Base-by-base conservation (phyloP, 208 protist species). In the Acanthamoeba sp. region DNA sequence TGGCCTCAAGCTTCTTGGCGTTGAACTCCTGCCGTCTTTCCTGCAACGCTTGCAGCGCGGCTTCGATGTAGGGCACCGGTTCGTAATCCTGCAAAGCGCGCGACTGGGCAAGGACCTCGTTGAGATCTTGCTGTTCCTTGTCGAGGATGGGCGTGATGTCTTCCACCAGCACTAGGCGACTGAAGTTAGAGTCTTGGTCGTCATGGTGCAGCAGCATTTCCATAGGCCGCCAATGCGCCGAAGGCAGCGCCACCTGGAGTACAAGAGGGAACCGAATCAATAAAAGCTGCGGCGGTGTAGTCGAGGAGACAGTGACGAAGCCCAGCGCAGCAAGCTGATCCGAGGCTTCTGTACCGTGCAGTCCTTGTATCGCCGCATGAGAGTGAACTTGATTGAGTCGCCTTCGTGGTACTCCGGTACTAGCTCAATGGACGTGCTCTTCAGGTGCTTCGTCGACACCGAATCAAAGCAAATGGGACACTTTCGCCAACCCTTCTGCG, bases 381-480 rank as follows among this genome's bases (percentile, higher is more conserved):
- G 87, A 18, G 87, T 92, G 59, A 92, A 78, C 40, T 34, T 92
- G 59, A 92, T 92, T 0, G 34, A 42, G 27, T 92, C 87, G 29
- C 87, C 87, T 38, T 42, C 40, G 24, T 92, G 36, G 45, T 66
- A 50, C 27, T 50, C 57, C 5, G 32, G 34, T 12, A 76, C 87
- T 2, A 78, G 50, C 57, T 92, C 87, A 16, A 92, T 92, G 32
- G 45, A 29, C 0, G 87, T 78, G 38, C 59, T 69, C 45, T 92
- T 92, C 24, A 92, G 64, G 38, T 76, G 87, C 38, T 92, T 92
- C 2, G 57, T 78, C 27, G 57, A 78, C n/a, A 92, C 62, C 59
- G 62, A 92, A 36, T 92, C 87, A 27, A 92, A 92, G 87, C 87
- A 92, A 18, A 92, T 92, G 34, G 87, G 87, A 16, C 87, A 92